Percentiles rank a stretch among this genome's conserved stretches.
phyloP scores from a whole-genome alignment of 1,284 basidiomycete genomes.

The Rhodotorula sp. region DNA sequence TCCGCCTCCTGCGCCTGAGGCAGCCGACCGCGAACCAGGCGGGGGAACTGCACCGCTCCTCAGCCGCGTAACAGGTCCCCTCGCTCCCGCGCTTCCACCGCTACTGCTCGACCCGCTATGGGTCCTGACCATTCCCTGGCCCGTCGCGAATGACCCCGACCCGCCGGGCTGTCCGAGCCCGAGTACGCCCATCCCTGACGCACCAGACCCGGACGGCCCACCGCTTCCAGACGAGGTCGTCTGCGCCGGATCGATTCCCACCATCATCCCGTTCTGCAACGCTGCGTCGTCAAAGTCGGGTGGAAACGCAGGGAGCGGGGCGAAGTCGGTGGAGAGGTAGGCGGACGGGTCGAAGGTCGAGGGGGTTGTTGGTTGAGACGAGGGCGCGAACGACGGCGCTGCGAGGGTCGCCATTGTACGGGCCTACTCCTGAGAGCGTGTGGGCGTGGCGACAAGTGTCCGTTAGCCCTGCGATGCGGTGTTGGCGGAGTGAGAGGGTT shows the following conservation, averaged over 20 bases:
- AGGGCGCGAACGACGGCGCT: background rate
- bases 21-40: background rate
- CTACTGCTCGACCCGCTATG: too few species aligned
- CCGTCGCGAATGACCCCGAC: too few species aligned
- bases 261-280: background rate
- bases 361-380: constrained; percentile 5
- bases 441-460: background rate
- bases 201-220: too few species aligned
- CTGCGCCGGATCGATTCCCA: too few species aligned
- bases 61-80: too few species aligned
- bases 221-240: too few species aligned
- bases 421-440: background rate
- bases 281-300: background rate
- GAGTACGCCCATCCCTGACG: too few species aligned
- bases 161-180: too few species aligned
- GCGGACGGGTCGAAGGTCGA: constrained; percentile 3
- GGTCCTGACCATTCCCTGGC: too few species aligned
- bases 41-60: too few species aligned
- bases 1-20: background rate
- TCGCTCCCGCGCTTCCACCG: too few species aligned
- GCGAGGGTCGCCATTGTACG: background rate
- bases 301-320: background rate
- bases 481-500: background rate
- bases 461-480: background rate
- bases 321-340: constrained; percentile 1